Evolutionary conservation across 441 rosid genomes (phyloP), one percentile per base, ranked within the genome.

Genomic region (Codiaeum variegatum): DNA sequence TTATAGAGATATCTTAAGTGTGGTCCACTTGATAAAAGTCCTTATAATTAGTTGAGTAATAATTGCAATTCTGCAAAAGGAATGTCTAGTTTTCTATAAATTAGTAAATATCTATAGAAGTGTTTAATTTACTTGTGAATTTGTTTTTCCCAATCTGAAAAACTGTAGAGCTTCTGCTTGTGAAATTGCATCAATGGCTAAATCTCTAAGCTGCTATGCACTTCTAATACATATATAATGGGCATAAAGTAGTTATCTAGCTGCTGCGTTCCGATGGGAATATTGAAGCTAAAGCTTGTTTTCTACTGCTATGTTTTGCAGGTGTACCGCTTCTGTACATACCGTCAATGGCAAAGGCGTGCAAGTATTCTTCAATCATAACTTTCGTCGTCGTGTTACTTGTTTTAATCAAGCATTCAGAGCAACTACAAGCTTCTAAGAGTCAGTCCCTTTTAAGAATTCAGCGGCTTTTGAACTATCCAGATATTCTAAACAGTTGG

Each of bases 401-500:
- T 40, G 44, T 40, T 26, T 82, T 75, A 51, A 56, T 85, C 69
- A 54, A 69, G 79, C 78, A 34, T 15, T 83, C 98, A 34, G 84
- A 78, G 80, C 94, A 88, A 60, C 84, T 86, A 23, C 88, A 87
- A 24, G 86, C 94, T 71, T 90, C 98, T 65, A 87, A 90, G 76
- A 83, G 85, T 67, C 87, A 83, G 75, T 87, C 90, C 40, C 96
- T 92, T 26, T 16, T 88, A 72, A 85, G 96, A 73, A 85, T 95
- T 66, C 90, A 80, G 71, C 74, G 76, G 64, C 92, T 95, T 79
- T 80, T 95, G 65, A 79, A 85, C 83, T 73, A 81, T 77, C 96
- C 98, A 11, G 66, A 75, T 63, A 85, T 87, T 73, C 83, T 94
- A 49, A 85, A 77, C 61, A 71, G 83, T 82, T 91, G 97, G 99